A percentile compares a stretch with the other conserved stretches of the same genome.
phyloP scores from a whole-genome alignment of 2,329 filamentous ascomycete species.

The Clarireedia paspali region DNA sequence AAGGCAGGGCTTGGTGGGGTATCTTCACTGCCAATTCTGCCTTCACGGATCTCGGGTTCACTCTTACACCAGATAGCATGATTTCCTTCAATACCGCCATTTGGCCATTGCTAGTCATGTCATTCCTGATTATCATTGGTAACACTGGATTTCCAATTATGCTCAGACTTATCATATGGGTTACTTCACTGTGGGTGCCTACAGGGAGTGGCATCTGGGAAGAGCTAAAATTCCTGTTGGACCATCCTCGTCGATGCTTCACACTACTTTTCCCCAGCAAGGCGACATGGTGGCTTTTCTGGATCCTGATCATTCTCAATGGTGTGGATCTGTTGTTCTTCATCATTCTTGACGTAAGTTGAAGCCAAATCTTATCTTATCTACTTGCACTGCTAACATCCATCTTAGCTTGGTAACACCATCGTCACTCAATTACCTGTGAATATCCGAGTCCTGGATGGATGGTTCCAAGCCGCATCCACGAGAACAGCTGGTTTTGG shows the following conservation, averaged over 20 bases:
- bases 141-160: slow-evolving; percentile 95
- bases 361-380: neutral
- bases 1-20: slow-evolving; percentile 78
- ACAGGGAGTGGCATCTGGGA: slow-evolving; percentile 70
- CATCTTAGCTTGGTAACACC: slow-evolving; percentile 56
- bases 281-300: slow-evolving; percentile 95
- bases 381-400: slow-evolving; percentile 11
- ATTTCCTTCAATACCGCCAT: slow-evolving; percentile 72
- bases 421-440: slow-evolving; percentile 61
- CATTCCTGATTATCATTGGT: slow-evolving; percentile 85
- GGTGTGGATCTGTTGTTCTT: slow-evolving; percentile 83
- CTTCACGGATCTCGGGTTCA: slow-evolving; percentile 94
- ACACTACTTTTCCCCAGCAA: slow-evolving; percentile 85
- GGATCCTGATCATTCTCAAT: slow-evolving; percentile 75
- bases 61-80: slow-evolving; percentile 91
- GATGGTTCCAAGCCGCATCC: slow-evolving; percentile 81
- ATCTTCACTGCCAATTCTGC: slow-evolving; percentile 82
- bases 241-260: slow-evolving; percentile 93
- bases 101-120: slow-evolving; percentile 68
- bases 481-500: slow-evolving; percentile 89
- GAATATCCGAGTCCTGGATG: slow-evolving; percentile 73
- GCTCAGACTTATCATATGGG: slow-evolving; percentile 89
- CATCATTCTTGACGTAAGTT: slow-evolving; percentile 76
- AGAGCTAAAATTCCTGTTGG: slow-evolving; percentile 81
- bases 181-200: slow-evolving; percentile 59